phyloP scores from a whole-genome alignment of 140 eudicot genomes.

The Senecio squalidus region DNA sequence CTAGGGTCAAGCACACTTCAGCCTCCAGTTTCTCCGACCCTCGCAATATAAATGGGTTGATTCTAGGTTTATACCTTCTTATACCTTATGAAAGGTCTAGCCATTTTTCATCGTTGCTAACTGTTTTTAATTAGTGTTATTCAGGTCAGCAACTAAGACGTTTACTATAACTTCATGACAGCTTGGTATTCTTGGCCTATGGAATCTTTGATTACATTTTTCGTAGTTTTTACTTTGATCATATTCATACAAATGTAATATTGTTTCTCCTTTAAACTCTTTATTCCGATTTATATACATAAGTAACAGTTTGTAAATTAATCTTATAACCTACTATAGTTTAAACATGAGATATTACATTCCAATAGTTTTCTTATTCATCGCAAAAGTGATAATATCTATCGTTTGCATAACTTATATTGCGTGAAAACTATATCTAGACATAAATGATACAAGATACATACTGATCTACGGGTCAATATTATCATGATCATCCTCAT shows the following conservation, averaged over 20 bases:
- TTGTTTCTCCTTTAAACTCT: not conserved
- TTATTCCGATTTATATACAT: not conserved
- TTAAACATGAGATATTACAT: not conserved
- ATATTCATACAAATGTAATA: constrained; percentile 17
- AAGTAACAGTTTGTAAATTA: not conserved
- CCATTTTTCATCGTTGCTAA: too few species aligned
- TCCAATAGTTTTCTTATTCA: too few species aligned
- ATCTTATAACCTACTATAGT: not conserved
- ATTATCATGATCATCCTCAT: not conserved
- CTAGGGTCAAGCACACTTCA: too few species aligned
- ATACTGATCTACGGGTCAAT: not conserved
- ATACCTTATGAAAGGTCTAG: too few species aligned
- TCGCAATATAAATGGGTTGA: too few species aligned
- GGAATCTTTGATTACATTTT: not conserved
- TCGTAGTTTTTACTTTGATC: not conserved
- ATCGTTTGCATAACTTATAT: not conserved
- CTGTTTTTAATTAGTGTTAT: too few species aligned
- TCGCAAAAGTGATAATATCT: too few species aligned
- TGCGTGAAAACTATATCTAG: not conserved
- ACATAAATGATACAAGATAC: not conserved
- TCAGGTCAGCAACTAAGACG: too few species aligned
- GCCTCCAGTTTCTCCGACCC: too few species aligned
- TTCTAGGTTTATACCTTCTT: too few species aligned
- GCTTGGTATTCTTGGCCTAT: constrained; percentile 4
- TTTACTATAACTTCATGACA: constrained; percentile 7